These are phyloP conservation scores for Ustulina deusta DNA, from an alignment of 2,329 filamentous ascomycete genomes.

Conservation along the genomic window DNA sequence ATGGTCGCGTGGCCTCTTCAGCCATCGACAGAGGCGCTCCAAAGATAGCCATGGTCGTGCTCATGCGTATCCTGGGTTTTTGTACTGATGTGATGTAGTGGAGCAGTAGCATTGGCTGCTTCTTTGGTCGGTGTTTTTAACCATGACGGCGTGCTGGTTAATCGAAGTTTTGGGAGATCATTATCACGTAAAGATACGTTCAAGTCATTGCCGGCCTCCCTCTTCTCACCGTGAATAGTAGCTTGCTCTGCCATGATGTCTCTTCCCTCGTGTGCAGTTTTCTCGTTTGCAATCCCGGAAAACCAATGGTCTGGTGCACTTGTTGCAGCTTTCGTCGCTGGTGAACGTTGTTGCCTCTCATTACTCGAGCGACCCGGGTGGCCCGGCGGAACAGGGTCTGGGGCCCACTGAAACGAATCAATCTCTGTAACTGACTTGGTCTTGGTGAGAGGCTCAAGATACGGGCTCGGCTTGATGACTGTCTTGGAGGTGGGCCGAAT, in stretches of 20 bases:
- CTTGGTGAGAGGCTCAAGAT: constrained; percentile 37
- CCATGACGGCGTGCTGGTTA: constrained; percentile 49
- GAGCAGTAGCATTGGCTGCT: constrained; percentile 43
- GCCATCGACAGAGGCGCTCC: constrained; percentile 16
- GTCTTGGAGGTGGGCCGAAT: constrained; percentile 2
- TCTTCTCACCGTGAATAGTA: not conserved
- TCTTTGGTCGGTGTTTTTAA: constrained; percentile 46
- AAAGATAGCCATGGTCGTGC: constrained; percentile 29
- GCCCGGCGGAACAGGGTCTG: constrained; percentile 30
- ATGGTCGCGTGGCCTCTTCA: constrained; percentile 5
- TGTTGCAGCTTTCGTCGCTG: not conserved
- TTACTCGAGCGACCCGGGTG: constrained; percentile 29
- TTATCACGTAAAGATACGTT: constrained; percentile 18
- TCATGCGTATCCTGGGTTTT: constrained; percentile 31
- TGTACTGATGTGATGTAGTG: constrained; percentile 43
- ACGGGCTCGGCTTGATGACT: constrained; percentile 15
- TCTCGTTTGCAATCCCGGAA: not conserved
- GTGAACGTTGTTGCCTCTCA: constrained; percentile 6
- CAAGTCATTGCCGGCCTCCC: not conserved
- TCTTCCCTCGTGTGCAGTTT: not conserved
- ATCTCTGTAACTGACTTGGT: constrained; percentile 36
- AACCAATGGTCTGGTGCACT: not conserved
- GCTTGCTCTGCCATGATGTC: not conserved
- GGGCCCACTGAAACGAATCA: constrained; percentile 36
- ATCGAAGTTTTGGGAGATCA: constrained; percentile 38